Base-by-base conservation (phyloP, 768 basidiomycete species). In the Rhodotorula taiwanensis region DNA sequence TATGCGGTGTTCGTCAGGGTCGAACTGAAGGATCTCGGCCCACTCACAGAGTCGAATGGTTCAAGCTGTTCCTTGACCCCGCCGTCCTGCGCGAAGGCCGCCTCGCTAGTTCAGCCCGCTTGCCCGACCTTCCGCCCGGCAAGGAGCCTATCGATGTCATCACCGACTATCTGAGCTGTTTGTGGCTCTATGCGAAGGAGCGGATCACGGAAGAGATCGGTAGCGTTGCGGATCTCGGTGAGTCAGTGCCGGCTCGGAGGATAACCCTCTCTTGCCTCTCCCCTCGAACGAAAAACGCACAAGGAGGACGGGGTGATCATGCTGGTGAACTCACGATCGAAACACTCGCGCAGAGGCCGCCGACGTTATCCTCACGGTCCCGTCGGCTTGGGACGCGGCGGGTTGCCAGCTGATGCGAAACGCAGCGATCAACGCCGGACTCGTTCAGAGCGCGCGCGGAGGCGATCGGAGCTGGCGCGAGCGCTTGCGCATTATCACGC, bases 331-430 rank as follows among this genome's bases (percentile, higher is more conserved):
- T n/a, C n/a, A n/a, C n/a, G n/a, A n/a, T n/a, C 36, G 36, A 39
- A 39, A 18, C 23, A 16, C 13, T 18, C 7, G 11, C 62, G 4
- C 70, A 90, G 89, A 88, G 74, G 79, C 84, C 42, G 89, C 88
- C 58, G 86, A 89, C 69, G 87, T 91, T 13, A 85, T 86, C 80
- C 76, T 92, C 57, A 90, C 88, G 5, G 89, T 90, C 11, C 89
- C 89, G 55, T 89, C 89, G 13, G 89, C 89, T n/a, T 92, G 89
- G 89, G 89, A 92, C 73, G 88, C 86, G 2, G 83, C 80, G 64
- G 89, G 87, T 0, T 89, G 87, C 71, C 84, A 85, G 64, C 80
- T 90, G 70, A 91, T 91, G 89, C 81, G 89, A 27, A 84, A 84
- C 50, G 87, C 87, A 42, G 88, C 89, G 16, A 86, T 92, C 62